Conservation (phyloP, 345 rosid species). For the Geranium brycei region DNA sequence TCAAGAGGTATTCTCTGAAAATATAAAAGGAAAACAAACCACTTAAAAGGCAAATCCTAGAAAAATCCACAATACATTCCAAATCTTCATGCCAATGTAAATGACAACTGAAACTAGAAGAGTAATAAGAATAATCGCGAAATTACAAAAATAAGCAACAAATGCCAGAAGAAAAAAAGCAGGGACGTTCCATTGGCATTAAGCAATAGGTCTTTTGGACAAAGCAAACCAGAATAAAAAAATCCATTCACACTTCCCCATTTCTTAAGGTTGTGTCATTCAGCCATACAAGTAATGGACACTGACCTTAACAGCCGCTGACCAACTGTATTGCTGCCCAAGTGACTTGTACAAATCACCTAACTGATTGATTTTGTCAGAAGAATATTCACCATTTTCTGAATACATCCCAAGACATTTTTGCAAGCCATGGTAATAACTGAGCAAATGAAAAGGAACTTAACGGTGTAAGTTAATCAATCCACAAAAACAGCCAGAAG, state of each 20-base stretch:
- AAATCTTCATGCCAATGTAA: background rate
- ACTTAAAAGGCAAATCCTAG: background rate
- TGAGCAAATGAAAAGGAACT: constrained; percentile 19
- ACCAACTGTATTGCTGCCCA: constrained; percentile 55
- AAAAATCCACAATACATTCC: background rate
- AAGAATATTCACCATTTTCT: constrained; percentile 49
- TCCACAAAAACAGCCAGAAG: background rate
- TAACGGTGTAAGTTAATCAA: background rate
- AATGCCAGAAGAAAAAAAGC: too few species aligned
- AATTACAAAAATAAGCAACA: too few species aligned
- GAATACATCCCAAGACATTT: constrained; percentile 54
- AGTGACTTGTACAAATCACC: constrained; percentile 70
- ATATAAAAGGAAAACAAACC: constrained; percentile 4
- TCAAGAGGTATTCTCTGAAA: constrained; percentile 90
- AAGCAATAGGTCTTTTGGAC: background rate
- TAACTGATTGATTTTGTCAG: constrained; percentile 64
- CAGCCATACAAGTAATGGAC: background rate
- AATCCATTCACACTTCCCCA: background rate
- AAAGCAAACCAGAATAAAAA: background rate
- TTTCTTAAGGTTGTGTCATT: background rate
- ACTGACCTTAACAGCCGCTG: constrained; percentile 89
- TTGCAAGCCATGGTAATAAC: constrained; percentile 88
- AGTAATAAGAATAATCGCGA: too few species aligned
- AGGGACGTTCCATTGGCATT: background rate
- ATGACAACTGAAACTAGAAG: background rate